phyloP scores from a whole-genome alignment of 768 basidiomycete species.

The Podaxis sp. region DNA sequence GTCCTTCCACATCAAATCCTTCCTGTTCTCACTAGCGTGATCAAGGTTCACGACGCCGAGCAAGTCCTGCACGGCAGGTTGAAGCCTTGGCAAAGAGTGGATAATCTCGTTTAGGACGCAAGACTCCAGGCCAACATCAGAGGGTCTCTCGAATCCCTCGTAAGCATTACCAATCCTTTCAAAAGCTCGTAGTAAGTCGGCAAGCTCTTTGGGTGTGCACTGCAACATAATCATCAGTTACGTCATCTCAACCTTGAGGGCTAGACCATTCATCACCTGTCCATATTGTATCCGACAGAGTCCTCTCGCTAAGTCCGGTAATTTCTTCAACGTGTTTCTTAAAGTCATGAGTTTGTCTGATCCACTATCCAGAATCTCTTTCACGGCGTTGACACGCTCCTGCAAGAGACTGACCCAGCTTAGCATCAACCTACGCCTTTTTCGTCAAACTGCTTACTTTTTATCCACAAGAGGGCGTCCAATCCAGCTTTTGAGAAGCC shows the following conservation, averaged over 20 bases:
- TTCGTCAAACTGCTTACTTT: constrained; percentile 38
- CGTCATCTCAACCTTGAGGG: neutral
- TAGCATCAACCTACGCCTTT: constrained; percentile 1
- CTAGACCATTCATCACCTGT: constrained; percentile 56
- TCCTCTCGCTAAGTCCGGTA: constrained; percentile 89
- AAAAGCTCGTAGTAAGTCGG: constrained; percentile 73
- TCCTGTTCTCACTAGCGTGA: constrained; percentile 63
- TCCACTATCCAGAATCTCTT: constrained; percentile 69
- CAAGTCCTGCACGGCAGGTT: constrained; percentile 51
- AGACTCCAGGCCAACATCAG: constrained; percentile 61
- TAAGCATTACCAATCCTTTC: constrained; percentile 68
- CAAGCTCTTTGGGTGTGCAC: constrained; percentile 85
- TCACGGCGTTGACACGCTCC: constrained; percentile 79
- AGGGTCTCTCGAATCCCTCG: constrained; percentile 32
- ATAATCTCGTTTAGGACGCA: constrained; percentile 70
- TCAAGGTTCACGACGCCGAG: constrained; percentile 57
- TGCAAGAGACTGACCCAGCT: constrained; percentile 55
- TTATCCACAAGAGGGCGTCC: constrained; percentile 80
- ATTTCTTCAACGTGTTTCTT: constrained; percentile 63
- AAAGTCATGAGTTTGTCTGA: constrained; percentile 66
- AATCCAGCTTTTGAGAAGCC: constrained; percentile 84
- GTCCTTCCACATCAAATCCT: constrained; percentile 68
- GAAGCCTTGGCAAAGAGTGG: constrained; percentile 63
- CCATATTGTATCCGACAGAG: constrained; percentile 89
- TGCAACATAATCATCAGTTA: constrained; percentile 24